Conservation (phyloP, 148 eudicot species). For the Talinum fruticosum region DNA sequence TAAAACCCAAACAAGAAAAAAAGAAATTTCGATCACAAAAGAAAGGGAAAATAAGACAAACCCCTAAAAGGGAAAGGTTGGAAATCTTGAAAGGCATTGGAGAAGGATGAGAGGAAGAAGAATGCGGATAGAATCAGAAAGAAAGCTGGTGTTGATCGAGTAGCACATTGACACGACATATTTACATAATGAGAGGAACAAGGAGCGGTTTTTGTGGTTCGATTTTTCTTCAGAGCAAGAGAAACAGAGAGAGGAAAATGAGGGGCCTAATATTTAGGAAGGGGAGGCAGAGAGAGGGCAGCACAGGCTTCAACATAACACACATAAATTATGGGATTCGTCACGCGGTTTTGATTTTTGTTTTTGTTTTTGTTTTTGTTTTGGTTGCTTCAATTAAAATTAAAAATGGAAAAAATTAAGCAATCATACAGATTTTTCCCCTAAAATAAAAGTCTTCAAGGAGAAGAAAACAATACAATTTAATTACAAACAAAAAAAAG, state of each 20-base stretch:
- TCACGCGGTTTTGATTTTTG: slow-evolving; percentile 3
- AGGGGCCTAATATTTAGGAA: neutral
- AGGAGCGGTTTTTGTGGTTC: neutral
- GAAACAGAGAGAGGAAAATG: neutral
- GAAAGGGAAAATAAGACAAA: neutral
- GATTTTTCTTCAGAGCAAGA: neutral
- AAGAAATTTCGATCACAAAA: neutral
- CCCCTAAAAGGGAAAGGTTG: slow-evolving; percentile 23
- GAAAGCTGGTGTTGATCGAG: slow-evolving; percentile 10
- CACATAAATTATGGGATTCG: neutral
- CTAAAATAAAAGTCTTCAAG: neutral
- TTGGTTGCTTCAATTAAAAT: neutral
- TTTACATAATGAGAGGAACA: neutral
- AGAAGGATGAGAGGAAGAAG: neutral
- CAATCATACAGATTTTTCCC: slow-evolving; percentile 1
- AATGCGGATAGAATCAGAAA: slow-evolving; percentile 13
- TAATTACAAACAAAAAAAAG: neutral
- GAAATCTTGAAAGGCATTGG: slow-evolving; percentile 15
- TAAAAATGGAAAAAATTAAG: neutral
- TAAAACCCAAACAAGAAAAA: neutral
- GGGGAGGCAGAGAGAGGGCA: too few species aligned
- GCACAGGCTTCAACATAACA: too few species aligned
- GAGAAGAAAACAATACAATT: neutral
- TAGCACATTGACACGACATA: slow-evolving; percentile 14
- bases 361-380: too few species aligned